These are phyloP conservation scores for Silene latifolia DNA, from an alignment of 148 eudicot species.

Conservation along the genomic window DNA sequence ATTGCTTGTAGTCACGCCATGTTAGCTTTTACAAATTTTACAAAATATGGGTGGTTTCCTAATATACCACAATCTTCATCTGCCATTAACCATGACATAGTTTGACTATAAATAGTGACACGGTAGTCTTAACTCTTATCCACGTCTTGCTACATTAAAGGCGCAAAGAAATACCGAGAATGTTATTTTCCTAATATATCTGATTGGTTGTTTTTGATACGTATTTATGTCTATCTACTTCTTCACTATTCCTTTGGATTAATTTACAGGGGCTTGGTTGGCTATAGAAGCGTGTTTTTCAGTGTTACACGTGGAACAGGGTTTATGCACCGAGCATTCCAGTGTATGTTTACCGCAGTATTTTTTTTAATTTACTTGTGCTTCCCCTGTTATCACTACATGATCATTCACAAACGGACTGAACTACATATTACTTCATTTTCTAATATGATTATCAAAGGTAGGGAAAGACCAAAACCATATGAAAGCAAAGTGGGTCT, in stretches of 20 bases:
- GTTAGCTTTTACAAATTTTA: too few relatives aligned
- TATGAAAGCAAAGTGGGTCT: not conserved
- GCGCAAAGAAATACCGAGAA: not conserved
- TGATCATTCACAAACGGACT: not conserved
- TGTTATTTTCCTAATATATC: not conserved
- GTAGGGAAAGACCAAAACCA: not conserved
- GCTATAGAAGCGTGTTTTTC: constrained; percentile 96
- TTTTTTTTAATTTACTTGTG: not conserved
- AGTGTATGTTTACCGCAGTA: constrained; percentile 42
- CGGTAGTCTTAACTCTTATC: not conserved
- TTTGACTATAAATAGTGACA: not conserved
- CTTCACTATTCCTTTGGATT: constrained; percentile 5
- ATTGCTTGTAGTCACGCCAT: not conserved
- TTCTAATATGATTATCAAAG: not conserved
- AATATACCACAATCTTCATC: too few relatives aligned
- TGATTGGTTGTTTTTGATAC: constrained; percentile 1
- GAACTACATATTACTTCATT: not conserved
- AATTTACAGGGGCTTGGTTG: constrained; percentile 92
- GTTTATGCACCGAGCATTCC: constrained; percentile 98
- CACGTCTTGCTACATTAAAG: not conserved
- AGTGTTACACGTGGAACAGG: constrained; percentile 97
- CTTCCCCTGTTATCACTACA: not conserved
- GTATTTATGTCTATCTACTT: not conserved
- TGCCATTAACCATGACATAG: not conserved
- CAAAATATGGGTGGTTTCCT: too few relatives aligned